Base-by-base conservation (phyloP, 148 eudicot species). In the Arctostaphylos glauca region DNA sequence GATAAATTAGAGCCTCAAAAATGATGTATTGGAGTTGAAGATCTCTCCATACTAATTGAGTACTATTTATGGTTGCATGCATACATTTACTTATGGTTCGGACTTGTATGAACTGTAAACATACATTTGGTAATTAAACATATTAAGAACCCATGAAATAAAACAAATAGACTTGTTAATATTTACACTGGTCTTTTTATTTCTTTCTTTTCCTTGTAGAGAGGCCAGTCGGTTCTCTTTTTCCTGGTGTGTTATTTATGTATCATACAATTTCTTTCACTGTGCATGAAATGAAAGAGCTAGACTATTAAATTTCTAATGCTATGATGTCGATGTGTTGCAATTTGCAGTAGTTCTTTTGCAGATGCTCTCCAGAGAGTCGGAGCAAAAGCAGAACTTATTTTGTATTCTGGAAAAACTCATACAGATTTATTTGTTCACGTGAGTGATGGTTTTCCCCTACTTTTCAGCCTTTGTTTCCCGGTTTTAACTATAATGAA, bases 391-490 rank as follows among this genome's bases (percentile, higher is more conserved):
- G 97, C 88, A 58, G 95, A 96, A 83, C 86, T 94, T 9, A 83
- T 90, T 76, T 76, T 96, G 76, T 94, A 85, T 80, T 84, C 89
- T 72, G 99, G 99, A 23, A 96, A 96, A 90, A 91, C 96, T 44
- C 99, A 96, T 84, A 94, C 98, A 12, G 98, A 96, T 89, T 81
- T 96, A 81, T 93, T 96, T 89, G 90, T 94, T 55, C 98, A 96
- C 84, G 99, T 94, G 80, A 84, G 87, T 81, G 15, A 58, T 56
- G n/a, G 5, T 15, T 72, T 38, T 25, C 21, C 53, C 64, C 64
- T 5, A 6, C 14, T 47, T 74, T 5, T 74, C 23, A n/a, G 25
- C 5, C 59, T 7, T 38, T 9, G 19, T 58, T 77, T 76, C 4
- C 52, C 44, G 12, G 23, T 72, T 74, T 56, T 23, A 49, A 74